Evolutionary conservation across 2,329 filamentous ascomycete species (phyloP).

Genomic region (Cordyceps cicadae): DNA sequence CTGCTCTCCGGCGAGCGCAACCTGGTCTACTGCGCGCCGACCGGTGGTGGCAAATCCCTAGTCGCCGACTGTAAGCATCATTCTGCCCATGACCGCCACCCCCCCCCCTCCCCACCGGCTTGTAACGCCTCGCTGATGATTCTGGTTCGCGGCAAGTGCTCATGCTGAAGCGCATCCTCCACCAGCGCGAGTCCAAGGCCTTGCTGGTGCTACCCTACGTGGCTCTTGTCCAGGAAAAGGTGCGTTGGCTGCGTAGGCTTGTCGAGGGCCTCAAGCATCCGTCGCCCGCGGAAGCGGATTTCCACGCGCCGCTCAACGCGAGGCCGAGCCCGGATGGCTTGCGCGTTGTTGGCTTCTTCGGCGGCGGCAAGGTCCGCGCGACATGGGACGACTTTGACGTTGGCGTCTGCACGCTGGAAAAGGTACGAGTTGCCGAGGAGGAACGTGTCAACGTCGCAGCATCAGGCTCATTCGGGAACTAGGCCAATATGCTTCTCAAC

Average conservation of each 20-base stretch:
- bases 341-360: slow-evolving; percentile 65
- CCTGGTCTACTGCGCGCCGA: slow-evolving; percentile 72
- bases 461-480: neutral
- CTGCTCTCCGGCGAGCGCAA: slow-evolving; percentile 58
- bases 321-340: slow-evolving; percentile 51
- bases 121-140: slow-evolving; percentile 15
- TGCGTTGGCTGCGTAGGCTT: slow-evolving; percentile 62
- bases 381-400: slow-evolving; percentile 71
- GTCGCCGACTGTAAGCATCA: slow-evolving; percentile 48
- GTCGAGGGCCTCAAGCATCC: slow-evolving; percentile 49
- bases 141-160: slow-evolving; percentile 40
- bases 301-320: slow-evolving; percentile 40
- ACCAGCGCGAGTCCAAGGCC: slow-evolving; percentile 55
- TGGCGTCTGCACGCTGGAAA: slow-evolving; percentile 72
- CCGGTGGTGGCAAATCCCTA: slow-evolving; percentile 69
- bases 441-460: neutral
- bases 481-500: slow-evolving; percentile 70
- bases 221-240: slow-evolving; percentile 71
- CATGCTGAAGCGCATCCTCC: slow-evolving; percentile 64
- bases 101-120: neutral
- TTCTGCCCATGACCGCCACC: too few relatives aligned
- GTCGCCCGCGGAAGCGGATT: slow-evolving; percentile 26
- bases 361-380: slow-evolving; percentile 58
- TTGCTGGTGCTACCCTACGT: slow-evolving; percentile 70
- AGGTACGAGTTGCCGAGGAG: slow-evolving; percentile 30